These are phyloP conservation scores for Exophiala sp. DNA, from an alignment of 2,329 filamentous ascomycete genomes.

Conservation along the genomic window DNA sequence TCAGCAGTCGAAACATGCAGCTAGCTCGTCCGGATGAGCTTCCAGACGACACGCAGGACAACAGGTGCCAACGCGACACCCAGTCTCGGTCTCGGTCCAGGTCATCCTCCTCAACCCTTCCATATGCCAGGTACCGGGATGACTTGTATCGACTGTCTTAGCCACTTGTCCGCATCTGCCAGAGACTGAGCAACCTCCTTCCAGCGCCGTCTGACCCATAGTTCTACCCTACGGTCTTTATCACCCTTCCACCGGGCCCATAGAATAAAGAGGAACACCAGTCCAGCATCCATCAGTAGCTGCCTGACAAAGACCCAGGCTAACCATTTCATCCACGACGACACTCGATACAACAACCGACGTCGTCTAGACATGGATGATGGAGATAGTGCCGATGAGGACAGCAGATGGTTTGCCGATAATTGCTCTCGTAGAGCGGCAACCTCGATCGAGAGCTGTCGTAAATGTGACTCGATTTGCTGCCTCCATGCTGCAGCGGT, in stretches of 20 bases:
- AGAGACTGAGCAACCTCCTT: conserved; percentile 12
- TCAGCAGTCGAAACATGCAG: too few species aligned
- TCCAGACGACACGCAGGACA: too few species aligned
- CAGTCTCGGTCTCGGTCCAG: too few species aligned
- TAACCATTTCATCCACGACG: conserved; percentile 65
- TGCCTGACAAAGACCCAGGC: conserved; percentile 68
- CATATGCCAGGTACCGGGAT: neutral
- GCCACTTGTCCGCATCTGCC: conserved; percentile 9
- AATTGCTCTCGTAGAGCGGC: conserved; percentile 89
- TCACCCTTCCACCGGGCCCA: conserved; percentile 38
- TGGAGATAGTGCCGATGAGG: conserved; percentile 30
- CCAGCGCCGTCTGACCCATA: conserved; percentile 25
- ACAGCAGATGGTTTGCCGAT: conserved; percentile 61
- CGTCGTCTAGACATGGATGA: conserved; percentile 19
- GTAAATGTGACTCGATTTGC: conserved; percentile 73
- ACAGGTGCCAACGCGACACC: too few species aligned
- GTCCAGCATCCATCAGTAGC: conserved; percentile 61
- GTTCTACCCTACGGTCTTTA: conserved; percentile 39
- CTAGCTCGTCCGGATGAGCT: too few species aligned
- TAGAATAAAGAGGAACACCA: conserved; percentile 40
- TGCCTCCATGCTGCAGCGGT: conserved; percentile 16
- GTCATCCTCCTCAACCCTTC: neutral
- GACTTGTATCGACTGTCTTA: conserved; percentile 6
- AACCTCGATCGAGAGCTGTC: conserved; percentile 85
- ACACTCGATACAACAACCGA: conserved; percentile 56